A percentile compares a stretch with the other conserved stretches of the same genome.
phyloP scores from a whole-genome alignment of 176 grass and related monocot genomes.

The Rhynchospora tenuis region DNA sequence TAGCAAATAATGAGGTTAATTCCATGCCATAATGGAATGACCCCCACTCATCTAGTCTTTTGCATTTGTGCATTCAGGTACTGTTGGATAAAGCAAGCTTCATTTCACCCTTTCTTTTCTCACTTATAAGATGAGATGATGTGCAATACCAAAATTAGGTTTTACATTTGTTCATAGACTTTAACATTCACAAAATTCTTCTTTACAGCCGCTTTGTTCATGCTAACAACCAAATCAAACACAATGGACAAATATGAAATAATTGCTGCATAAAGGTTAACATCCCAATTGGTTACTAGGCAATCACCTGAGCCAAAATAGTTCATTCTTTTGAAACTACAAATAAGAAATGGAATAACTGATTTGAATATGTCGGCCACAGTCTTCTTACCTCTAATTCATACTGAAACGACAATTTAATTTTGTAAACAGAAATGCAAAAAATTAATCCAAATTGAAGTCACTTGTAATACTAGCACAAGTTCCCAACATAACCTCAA shows the following conservation, averaged over 20 bases:
- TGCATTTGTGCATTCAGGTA: neutral
- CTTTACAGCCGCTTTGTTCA: neutral
- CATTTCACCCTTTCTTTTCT: too few relatives aligned
- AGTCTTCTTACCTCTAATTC: neutral
- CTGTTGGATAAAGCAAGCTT: neutral
- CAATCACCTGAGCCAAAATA: neutral
- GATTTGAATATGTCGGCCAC: neutral
- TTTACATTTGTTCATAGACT: neutral
- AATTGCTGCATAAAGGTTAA: neutral
- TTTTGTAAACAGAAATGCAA: neutral
- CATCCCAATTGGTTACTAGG: neutral
- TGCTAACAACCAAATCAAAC: neutral
- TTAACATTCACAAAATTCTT: neutral
- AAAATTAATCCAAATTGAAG: neutral
- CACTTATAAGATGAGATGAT: neutral
- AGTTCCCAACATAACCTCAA: too few relatives aligned
- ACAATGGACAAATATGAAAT: neutral
- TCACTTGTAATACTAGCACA: neutral
- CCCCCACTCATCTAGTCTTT: too few relatives aligned
- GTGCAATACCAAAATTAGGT: neutral
- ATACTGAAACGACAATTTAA: neutral
- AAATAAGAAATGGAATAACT: neutral
- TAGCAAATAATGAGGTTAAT: neutral
- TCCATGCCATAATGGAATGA: neutral
- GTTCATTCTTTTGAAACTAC: neutral